These are phyloP conservation scores for Eucalyptus cloeziana DNA, from an alignment of 345 rosid species.

Conservation along the genomic window DNA sequence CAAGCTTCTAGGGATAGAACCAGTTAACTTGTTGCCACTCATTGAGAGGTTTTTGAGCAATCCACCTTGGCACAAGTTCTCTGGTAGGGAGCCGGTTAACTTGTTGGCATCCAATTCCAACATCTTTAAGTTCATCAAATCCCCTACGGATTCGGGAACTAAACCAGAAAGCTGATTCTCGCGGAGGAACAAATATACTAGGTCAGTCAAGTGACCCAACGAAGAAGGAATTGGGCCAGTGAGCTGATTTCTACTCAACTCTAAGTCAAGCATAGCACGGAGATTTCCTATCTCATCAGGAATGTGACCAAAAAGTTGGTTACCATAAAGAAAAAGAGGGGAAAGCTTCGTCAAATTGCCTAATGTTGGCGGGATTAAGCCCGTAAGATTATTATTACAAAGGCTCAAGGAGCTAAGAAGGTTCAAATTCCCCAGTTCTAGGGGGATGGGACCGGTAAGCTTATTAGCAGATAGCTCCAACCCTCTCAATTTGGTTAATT, in stretches of 20 bases:
- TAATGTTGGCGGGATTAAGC: not conserved
- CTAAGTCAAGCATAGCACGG: not conserved
- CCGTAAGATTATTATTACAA: not conserved
- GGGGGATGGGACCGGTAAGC: slow-evolving; percentile 1
- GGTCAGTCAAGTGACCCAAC: slow-evolving; percentile 11
- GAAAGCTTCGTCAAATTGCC: not conserved
- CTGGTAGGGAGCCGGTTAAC: not conserved
- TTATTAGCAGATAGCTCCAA: no score
- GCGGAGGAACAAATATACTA: slow-evolving; percentile 8
- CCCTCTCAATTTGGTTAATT: not conserved
- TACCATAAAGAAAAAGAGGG: not conserved
- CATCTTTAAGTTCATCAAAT: not conserved
- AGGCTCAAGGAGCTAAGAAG: not conserved
- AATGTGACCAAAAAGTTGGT: not conserved
- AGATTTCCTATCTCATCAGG: slow-evolving; percentile 1
- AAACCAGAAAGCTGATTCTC: slow-evolving; percentile 13
- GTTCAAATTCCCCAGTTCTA: slow-evolving; percentile 2
- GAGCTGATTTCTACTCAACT: not conserved
- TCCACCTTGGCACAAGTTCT: not conserved
- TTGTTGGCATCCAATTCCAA: not conserved
- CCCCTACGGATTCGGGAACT: slow-evolving; percentile 14
- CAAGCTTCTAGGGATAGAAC: slow-evolving; percentile 7
- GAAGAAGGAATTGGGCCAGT: slow-evolving; percentile 1
- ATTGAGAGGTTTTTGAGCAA: not conserved
- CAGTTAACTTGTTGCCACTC: slow-evolving; percentile 3